phyloP scores from a whole-genome alignment of 192 early-diverging fungal species.

The Ambispora gerdemannii region DNA sequence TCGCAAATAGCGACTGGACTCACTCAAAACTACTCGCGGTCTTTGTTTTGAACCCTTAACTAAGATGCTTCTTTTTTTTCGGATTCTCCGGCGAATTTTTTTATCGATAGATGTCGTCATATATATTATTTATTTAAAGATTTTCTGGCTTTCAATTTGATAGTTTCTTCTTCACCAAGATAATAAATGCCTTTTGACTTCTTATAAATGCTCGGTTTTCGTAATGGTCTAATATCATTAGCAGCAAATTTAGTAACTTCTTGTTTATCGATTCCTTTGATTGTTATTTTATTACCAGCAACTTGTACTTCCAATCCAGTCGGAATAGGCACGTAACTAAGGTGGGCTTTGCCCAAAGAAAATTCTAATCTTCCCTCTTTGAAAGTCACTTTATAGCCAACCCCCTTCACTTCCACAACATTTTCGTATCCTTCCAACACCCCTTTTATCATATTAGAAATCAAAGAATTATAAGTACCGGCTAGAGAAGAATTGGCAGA shows the following conservation, averaged over 20 bases:
- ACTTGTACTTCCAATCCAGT: neutral
- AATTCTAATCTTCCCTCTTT: slow-evolving; percentile 8
- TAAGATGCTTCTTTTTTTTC: slow-evolving; percentile 7
- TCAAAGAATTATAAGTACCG: slow-evolving; percentile 23
- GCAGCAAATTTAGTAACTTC: neutral
- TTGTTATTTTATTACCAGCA: neutral
- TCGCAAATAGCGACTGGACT: slow-evolving; percentile 17
- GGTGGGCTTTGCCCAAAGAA: neutral
- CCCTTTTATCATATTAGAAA: slow-evolving; percentile 11
- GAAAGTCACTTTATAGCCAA: slow-evolving; percentile 2
- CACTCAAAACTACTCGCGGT: slow-evolving; percentile 17
- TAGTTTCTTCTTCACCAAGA: slow-evolving; percentile 5
- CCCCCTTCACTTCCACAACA: slow-evolving; percentile 8
- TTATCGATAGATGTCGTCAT: neutral
- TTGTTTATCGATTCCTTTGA: neutral
- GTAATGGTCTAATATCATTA: neutral
- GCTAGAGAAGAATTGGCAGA: slow-evolving; percentile 2
- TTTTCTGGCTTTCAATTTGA: slow-evolving; percentile 6
- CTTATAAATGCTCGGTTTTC: neutral
- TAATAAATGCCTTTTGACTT: slow-evolving; percentile 12
- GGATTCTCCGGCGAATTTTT: neutral
- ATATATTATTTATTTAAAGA: slow-evolving; percentile 16
- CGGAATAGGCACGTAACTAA: neutral
- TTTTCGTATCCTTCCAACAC: neutral
- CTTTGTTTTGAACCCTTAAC: neutral